A percentile compares a stretch with the other conserved stretches of the same genome.
These are phyloP conservation scores for Hibiscus trionum DNA, from an alignment of 345 rosid species.

Conservation along the genomic window DNA sequence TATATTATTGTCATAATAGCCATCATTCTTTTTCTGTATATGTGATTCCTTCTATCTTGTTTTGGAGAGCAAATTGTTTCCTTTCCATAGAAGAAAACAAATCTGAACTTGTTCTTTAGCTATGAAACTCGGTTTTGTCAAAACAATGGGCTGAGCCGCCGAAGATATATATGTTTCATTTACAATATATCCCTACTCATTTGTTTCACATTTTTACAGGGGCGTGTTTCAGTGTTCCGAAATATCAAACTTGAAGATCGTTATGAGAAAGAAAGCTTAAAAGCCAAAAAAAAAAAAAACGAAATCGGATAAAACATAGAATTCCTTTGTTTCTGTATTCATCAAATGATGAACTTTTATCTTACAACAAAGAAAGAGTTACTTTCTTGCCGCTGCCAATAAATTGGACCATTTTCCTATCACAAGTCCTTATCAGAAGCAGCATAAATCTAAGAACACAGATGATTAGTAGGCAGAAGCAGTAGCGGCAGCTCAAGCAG, in stretches of 20 bases:
- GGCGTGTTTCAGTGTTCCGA: not conserved
- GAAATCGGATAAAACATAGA: not conserved
- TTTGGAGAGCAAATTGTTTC: not conserved
- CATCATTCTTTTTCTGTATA: not conserved
- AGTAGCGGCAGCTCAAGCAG: not conserved
- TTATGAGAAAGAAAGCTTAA: too few species aligned
- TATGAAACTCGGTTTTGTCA: too few species aligned
- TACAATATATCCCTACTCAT: not conserved
- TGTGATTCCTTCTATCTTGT: not conserved
- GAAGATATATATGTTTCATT: not conserved
- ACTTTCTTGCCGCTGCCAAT: not conserved
- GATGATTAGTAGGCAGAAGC: not conserved
- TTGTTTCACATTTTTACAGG: not conserved
- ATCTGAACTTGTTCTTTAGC: not conserved
- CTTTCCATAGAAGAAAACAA: not conserved
- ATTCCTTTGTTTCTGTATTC: constrained; percentile 11
- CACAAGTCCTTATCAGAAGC: not conserved
- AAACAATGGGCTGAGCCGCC: not conserved
- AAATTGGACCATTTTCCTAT: too few species aligned
- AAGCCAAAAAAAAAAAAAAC: too few species aligned
- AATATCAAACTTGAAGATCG: too few species aligned
- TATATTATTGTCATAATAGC: not conserved
- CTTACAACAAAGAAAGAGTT: constrained; percentile 13
- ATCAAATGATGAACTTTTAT: constrained; percentile 24
- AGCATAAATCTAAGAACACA: constrained; percentile 11